Conservation (phyloP, 2,329 filamentous ascomycete genomes). For the Pseudogymnoascus sp. region DNA sequence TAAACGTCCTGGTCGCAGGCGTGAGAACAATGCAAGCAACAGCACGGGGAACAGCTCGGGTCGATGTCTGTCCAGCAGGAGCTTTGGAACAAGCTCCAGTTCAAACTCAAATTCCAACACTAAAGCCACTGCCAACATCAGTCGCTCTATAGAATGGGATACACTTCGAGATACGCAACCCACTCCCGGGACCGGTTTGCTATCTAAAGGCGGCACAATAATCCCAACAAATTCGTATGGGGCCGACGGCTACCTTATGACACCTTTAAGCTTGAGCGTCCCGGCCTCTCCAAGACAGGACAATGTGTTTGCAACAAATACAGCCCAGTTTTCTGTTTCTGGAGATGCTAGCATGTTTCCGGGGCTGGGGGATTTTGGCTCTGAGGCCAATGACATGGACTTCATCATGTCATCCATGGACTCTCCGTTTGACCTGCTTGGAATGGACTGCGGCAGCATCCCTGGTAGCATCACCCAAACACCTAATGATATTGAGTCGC, state of each 20-base stretch:
- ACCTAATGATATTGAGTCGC: slow-evolving; percentile 3
- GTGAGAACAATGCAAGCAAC: slow-evolving; percentile 9
- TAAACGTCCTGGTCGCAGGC: slow-evolving; percentile 24
- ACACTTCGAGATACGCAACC: neutral
- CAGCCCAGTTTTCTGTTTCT: neutral
- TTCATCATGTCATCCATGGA: neutral
- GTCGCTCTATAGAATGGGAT: neutral
- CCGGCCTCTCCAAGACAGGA: neutral
- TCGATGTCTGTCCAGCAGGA: neutral
- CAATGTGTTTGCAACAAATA: neutral
- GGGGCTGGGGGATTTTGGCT: neutral
- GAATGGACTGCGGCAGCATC: neutral
- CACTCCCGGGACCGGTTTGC: neutral
- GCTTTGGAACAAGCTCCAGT: neutral
- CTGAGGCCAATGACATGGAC: neutral
- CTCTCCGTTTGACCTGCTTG: neutral
- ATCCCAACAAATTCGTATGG: neutral
- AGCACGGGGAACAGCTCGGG: neutral
- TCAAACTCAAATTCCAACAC: neutral
- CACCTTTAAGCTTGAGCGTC: neutral
- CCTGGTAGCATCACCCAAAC: neutral
- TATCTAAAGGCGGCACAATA: neutral
- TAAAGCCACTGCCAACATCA: neutral
- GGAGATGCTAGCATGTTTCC: neutral
- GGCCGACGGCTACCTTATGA: neutral